A percentile compares a stretch with the other conserved stretches of the same genome.
Conservation (phyloP, 1,284 basidiomycete species). For the Sporisorium scitamineum region DNA sequence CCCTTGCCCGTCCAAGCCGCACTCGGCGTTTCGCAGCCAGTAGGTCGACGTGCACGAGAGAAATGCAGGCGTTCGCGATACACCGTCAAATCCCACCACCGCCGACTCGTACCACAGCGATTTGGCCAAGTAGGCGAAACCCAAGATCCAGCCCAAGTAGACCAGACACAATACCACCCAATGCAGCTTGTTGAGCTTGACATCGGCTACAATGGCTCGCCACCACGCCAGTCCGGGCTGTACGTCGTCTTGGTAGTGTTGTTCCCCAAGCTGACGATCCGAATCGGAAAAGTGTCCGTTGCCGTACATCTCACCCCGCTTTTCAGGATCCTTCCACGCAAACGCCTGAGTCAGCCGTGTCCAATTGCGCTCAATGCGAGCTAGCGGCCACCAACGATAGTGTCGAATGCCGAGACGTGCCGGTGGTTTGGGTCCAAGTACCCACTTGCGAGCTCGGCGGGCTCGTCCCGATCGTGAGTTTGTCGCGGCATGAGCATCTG, state of each 20-base stretch:
- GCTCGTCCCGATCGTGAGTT: not conserved
- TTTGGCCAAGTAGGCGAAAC: conserved; percentile 54
- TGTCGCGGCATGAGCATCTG: not conserved
- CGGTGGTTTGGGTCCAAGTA: conserved; percentile 43
- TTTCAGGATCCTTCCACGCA: conserved; percentile 51
- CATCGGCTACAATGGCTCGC: conserved; percentile 32
- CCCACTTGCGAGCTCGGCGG: conserved; percentile 19
- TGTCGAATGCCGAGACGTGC: conserved; percentile 46
- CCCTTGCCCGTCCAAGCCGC: conserved; percentile 78
- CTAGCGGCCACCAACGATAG: conserved; percentile 64
- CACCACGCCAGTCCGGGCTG: conserved; percentile 32
- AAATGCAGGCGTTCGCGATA: conserved; percentile 30
- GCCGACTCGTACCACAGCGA: conserved; percentile 56
- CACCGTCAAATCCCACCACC: conserved; percentile 25
- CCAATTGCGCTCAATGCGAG: conserved; percentile 50
- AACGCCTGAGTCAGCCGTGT: conserved; percentile 31
- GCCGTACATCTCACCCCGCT: not conserved
- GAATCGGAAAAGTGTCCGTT: not conserved
- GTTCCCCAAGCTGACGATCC: conserved; percentile 2
- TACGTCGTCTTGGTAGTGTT: conserved; percentile 6
- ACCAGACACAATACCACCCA: conserved; percentile 52
- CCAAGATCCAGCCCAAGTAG: conserved; percentile 61
- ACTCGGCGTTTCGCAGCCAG: conserved; percentile 70
- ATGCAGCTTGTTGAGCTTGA: conserved; percentile 51
- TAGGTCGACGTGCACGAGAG: conserved; percentile 62